A percentile compares a stretch with the other conserved stretches of the same genome.
These are phyloP conservation scores for Penicillium chermesinum DNA, from an alignment of 495 filamentous ascomycete genomes.

Conservation along the genomic window DNA sequence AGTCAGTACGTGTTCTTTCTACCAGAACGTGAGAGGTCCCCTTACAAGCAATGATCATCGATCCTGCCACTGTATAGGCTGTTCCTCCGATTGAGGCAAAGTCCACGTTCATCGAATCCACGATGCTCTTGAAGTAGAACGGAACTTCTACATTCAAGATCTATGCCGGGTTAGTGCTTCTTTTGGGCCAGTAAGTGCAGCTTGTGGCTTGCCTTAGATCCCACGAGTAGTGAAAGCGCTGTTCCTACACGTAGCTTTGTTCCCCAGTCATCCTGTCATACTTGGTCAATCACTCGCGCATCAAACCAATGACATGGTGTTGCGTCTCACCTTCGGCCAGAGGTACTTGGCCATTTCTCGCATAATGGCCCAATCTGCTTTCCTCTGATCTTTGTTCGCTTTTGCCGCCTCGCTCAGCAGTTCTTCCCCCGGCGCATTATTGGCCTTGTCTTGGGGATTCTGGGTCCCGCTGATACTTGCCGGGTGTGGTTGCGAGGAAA, in stretches of 20 bases:
- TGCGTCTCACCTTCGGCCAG: constrained; percentile 74
- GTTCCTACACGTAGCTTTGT: constrained; percentile 80
- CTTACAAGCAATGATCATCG: constrained; percentile 83
- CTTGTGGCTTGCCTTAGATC: constrained; percentile 61
- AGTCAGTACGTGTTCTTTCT: constrained; percentile 7
- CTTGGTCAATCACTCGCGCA: background rate
- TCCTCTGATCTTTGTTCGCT: constrained; percentile 78
- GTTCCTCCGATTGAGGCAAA: constrained; percentile 77
- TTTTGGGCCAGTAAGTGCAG: background rate
- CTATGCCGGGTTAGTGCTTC: constrained; percentile 29
- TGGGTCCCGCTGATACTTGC: constrained; percentile 16
- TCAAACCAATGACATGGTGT: background rate
- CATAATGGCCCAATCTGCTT: constrained; percentile 97
- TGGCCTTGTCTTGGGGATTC: constrained; percentile 23
- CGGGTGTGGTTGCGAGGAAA: constrained; percentile 12
- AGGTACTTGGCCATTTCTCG: constrained; percentile 94
- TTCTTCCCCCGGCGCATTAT: constrained; percentile 40
- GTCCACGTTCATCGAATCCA: constrained; percentile 96
- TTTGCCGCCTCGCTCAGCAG: constrained; percentile 52
- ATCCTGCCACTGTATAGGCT: constrained; percentile 80
- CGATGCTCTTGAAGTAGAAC: constrained; percentile 97
- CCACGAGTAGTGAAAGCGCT: constrained; percentile 74
- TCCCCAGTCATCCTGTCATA: constrained; percentile 60
- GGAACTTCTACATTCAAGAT: constrained; percentile 95
- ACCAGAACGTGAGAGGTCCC: background rate